Evolutionary conservation across 352 stramenopile genomes (phyloP).

Genomic region (Pythium biforme): DNA sequence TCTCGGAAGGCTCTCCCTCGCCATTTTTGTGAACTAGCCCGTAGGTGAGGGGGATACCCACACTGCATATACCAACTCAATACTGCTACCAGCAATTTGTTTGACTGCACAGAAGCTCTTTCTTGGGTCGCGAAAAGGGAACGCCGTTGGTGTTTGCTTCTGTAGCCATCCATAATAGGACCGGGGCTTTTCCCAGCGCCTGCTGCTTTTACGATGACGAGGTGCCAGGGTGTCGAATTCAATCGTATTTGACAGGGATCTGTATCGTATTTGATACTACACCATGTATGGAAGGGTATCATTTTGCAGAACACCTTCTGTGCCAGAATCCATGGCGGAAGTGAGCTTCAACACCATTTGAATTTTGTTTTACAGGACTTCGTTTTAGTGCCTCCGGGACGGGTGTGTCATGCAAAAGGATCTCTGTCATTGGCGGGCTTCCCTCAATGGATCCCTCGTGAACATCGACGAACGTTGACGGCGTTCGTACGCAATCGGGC

Average conservation of each 20-base stretch:
- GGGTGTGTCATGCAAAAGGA: background rate
- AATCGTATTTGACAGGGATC: too few species aligned
- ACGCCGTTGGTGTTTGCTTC: background rate
- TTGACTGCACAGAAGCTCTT: background rate
- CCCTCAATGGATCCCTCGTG: background rate
- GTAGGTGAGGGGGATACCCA: background rate
- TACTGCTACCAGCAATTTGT: background rate
- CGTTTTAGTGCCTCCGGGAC: slow-evolving; percentile 5
- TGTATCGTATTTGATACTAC: background rate
- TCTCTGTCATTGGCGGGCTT: slow-evolving; percentile 10
- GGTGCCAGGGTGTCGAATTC: too few species aligned
- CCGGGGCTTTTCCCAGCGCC: too few species aligned
- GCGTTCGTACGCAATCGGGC: background rate
- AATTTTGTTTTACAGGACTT: slow-evolving; percentile 5
- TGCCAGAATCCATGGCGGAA: too few species aligned
- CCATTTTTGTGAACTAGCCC: background rate
- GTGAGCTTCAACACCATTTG: background rate
- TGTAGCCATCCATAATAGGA: background rate
- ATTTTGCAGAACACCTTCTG: background rate
- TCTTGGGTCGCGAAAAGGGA: too few species aligned
- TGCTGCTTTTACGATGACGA: too few species aligned
- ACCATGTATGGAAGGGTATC: background rate
- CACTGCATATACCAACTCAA: too few species aligned
- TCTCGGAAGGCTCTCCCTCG: background rate
- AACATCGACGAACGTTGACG: slow-evolving; percentile 18